Evolutionary conservation across 139 green algal species (phyloP), one percentile per base, ranked within the genome.

Genomic region (Gonium pectorale): DNA sequence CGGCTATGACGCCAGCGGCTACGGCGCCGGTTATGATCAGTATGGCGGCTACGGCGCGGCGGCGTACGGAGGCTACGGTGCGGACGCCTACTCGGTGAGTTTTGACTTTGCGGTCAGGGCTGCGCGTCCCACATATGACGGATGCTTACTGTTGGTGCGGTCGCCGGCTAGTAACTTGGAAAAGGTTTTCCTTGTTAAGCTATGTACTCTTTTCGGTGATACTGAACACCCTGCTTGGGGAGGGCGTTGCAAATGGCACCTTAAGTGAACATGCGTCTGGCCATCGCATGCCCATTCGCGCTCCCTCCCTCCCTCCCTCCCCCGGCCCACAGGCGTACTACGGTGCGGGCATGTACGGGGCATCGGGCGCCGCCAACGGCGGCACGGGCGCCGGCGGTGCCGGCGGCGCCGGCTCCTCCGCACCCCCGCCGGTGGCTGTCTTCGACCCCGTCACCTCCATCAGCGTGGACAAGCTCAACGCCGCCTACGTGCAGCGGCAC

Each of bases 401-500:
- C 60, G 79, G 33, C 38, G 84, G 31, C 46, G 74, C 43, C 56
- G 83, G 40, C 88, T 71, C 46, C 43, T 66, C 84, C 46, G 54
- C 63, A 3, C n/a, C 80, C 11, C 60, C 79, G 31, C 71, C 75
- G 11, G 15, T n/a, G 27, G 59, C 68, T 22, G 13, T 90, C 54
- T 95, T 86, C 52, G 92, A 93, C 64, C 91, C 90, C 0, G 69
- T 90, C 17, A 81, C 73, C 2, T 52, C 88, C 9, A 49, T 93
- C 29, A 84, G 91, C 64, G 79, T 94, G 8, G 89, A 94, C 63
- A 93, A 92, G 80, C 71, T 94, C 33, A 95, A 94, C 62, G 79
- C 86, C 40, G 87, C 86, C 0, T 94, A 89, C 79, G 89, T 95
- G 52, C 80, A 90, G 77, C 86, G 89, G 44, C 89, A 94, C 56